A percentile compares a stretch with the other conserved stretches of the same genome.
These are phyloP conservation scores for slime mould (Dictyostelium discoideum) DNA, from an alignment of 78 protist species.

Conservation along the genomic window DNA sequence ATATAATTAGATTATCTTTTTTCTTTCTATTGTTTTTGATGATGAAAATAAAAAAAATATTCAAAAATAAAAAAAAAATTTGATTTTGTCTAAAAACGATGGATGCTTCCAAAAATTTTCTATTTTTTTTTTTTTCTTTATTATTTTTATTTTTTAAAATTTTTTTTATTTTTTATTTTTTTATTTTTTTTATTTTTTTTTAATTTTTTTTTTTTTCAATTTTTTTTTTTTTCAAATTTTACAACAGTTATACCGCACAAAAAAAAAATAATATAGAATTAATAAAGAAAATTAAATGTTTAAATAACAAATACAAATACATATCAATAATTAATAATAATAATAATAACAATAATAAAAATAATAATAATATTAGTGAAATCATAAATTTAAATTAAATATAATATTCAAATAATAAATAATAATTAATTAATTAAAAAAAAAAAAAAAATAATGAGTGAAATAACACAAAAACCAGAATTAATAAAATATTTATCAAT, in stretches of 20 bases:
- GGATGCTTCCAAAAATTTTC: background rate
- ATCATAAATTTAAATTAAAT: too few species aligned
- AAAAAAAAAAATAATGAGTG: background rate
- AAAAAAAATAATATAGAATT: background rate
- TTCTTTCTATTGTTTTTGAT: background rate
- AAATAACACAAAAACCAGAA: constrained; percentile 16
- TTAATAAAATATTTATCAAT: constrained; percentile 27
- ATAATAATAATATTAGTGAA: too few species aligned
- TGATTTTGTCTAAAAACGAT: background rate
- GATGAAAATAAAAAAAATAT: background rate
- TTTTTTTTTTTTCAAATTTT: background rate
- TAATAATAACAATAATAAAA: background rate
- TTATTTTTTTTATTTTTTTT: constrained; percentile 4
- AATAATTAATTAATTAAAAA: too few species aligned
- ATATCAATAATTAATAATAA: background rate
- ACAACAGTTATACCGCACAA: background rate
- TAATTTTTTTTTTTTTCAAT: background rate
- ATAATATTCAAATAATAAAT: too few species aligned
- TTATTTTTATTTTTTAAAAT: background rate
- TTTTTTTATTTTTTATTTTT: background rate
- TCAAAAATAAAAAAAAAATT: background rate
- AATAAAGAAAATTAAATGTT: background rate
- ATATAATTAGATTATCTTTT: background rate
- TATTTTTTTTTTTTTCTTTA: background rate
- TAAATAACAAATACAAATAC: too few species aligned